Base-by-base conservation (phyloP, 2,329 filamentous ascomycete genomes). In the Calycina marina region DNA sequence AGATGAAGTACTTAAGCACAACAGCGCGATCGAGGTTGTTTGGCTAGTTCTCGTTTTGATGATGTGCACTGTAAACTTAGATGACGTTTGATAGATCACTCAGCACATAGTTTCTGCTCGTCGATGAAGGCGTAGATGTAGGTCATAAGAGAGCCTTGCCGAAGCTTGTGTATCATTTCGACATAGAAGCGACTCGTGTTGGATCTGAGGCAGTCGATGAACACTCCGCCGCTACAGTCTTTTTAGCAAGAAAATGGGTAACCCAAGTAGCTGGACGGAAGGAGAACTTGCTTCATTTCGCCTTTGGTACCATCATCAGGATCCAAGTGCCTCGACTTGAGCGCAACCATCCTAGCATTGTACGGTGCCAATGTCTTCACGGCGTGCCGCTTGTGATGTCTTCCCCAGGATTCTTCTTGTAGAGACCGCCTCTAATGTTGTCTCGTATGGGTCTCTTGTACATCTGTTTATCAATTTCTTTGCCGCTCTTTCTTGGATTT, bases 171-270 rank as follows among this genome's bases (percentile, higher is more conserved):
- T 29, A 36, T 37, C 16, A 45, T 45, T 14, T 44, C 41, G 4
- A 45, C 35, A 18, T 29, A 38, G 5, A 45, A 30, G 12, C 27
- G 33, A 10, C 26, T 30, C 17, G 22, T 15, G 9, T 16, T 18
- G 5, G 25, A 31, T 25, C 39, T 47, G 18, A 39, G 24, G 11
- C 40, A 38, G 2, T 47, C 46, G 6, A 48, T 43, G 30, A 38
- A 41, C 4, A 47, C 41, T n/a, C 46, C 46, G 3, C 42, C 46
- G 27, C n/a, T n/a, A n/a, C n/a, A n/a, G n/a, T n/a, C n/a, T n/a
- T n/a, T n/a, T n/a, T n/a, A n/a, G n/a, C n/a, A n/a, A n/a, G n/a
- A n/a, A n/a, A n/a, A n/a, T n/a, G n/a, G n/a, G n/a, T n/a, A n/a
- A n/a, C n/a, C n/a, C n/a, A n/a, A n/a, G n/a, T n/a, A n/a, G n/a